phyloP scores from a whole-genome alignment of 164 flowering plant species.

The Dillenia suffruticosa region DNA sequence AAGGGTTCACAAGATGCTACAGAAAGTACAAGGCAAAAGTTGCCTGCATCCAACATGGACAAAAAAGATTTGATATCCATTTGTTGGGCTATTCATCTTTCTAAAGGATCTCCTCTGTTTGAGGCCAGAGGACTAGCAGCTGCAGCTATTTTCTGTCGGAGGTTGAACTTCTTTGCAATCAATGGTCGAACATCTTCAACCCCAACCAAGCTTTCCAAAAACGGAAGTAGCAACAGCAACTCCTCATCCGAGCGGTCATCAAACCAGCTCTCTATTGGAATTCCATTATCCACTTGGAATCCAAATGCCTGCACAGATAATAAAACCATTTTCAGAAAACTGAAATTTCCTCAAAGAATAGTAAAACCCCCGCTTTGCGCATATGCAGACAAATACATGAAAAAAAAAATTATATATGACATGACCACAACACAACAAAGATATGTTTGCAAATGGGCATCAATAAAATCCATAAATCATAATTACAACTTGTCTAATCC shows the following conservation, averaged over 20 bases:
- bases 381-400: too few species aligned
- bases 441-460: too few species aligned
- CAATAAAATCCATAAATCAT: too few species aligned
- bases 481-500: too few species aligned
- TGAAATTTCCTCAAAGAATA: too few species aligned
- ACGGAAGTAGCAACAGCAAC: conserved; percentile 62
- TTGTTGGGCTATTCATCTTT: conserved; percentile 19
- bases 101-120: conserved; percentile 30
- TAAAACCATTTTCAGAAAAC: not conserved
- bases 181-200: conserved; percentile 92
- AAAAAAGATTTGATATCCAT: not conserved
- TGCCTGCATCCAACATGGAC: not conserved
- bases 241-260: conserved; percentile 85
- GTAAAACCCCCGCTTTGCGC: too few species aligned
- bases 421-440: too few species aligned
- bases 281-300: conserved; percentile 96
- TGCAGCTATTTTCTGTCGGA: conserved; percentile 69
- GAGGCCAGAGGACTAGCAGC: conserved; percentile 50
- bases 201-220: conserved; percentile 83
- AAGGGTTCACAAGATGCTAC: too few species aligned
- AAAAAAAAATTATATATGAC: too few species aligned
- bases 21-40: not conserved
- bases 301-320: conserved; percentile 73
- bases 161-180: conserved; percentile 75
- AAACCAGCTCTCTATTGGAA: conserved; percentile 99